These are phyloP conservation scores for Podospora sp. DNA, from an alignment of 495 filamentous ascomycete genomes.

Conservation along the genomic window DNA sequence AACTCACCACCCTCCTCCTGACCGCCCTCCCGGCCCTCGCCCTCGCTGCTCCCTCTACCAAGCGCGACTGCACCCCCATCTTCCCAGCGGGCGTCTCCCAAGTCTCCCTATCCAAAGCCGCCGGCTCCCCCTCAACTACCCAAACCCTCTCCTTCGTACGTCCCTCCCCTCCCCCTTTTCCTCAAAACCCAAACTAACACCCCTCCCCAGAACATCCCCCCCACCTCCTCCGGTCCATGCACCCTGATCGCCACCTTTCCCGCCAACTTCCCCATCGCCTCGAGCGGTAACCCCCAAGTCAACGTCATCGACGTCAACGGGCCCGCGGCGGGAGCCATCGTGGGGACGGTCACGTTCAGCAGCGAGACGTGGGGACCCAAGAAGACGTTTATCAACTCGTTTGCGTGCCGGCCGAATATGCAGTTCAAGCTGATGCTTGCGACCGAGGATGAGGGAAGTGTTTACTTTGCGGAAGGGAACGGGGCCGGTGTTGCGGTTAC, in stretches of 20 bases:
- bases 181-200: not conserved
- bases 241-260: slow-evolving; percentile 39
- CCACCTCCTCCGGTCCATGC: slow-evolving; percentile 35
- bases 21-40: slow-evolving; percentile 23
- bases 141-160: slow-evolving; percentile 20
- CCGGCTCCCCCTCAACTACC: not conserved
- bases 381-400: slow-evolving; percentile 33
- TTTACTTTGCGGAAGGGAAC: slow-evolving; percentile 40
- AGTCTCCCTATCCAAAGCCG: slow-evolving; percentile 26
- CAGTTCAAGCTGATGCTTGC: slow-evolving; percentile 30
- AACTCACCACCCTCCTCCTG: slow-evolving; percentile 31
- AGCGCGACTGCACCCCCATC: slow-evolving; percentile 24
- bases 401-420: slow-evolving; percentile 37
- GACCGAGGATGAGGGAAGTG: slow-evolving; percentile 38
- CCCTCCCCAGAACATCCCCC: slow-evolving; percentile 21
- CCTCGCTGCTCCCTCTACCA: slow-evolving; percentile 22
- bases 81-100: slow-evolving; percentile 25
- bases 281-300: slow-evolving; percentile 29
- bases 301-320: slow-evolving; percentile 37
- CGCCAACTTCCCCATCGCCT: slow-evolving; percentile 30
- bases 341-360: slow-evolving; percentile 33
- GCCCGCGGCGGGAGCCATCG: slow-evolving; percentile 32
- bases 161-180: slow-evolving; percentile 18
- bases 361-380: slow-evolving; percentile 7
- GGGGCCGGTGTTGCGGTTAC: slow-evolving; percentile 21